These are phyloP conservation scores for Trametes versicolor DNA, from an alignment of 1,284 basidiomycete species.

Conservation along the genomic window DNA sequence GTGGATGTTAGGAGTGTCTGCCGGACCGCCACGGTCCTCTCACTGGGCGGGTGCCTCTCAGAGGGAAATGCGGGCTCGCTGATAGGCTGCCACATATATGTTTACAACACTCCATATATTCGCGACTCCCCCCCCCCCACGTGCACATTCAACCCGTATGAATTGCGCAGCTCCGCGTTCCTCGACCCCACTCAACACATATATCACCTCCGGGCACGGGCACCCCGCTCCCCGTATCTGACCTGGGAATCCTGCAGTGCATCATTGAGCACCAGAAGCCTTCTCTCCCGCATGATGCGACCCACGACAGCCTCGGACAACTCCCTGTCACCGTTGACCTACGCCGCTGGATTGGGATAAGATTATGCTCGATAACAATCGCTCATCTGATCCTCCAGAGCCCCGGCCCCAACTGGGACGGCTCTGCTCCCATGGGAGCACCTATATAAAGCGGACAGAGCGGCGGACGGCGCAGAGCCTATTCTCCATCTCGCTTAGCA, in stretches of 20 bases:
- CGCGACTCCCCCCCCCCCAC: neutral
- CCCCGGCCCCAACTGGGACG: constrained; percentile 18
- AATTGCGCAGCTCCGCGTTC: neutral
- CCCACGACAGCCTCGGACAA: neutral
- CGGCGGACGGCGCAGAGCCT: neutral
- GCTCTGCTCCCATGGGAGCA: constrained; percentile 20
- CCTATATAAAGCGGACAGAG: constrained; percentile 20
- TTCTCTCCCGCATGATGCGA: neutral
- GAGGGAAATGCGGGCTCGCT: neutral
- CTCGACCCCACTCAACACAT: neutral
- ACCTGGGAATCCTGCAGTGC: neutral
- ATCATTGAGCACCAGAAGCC: neutral
- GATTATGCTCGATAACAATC: constrained; percentile 34
- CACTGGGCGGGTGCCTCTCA: too few relatives aligned
- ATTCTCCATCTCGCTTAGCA: constrained; percentile 16
- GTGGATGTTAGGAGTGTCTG: too few relatives aligned
- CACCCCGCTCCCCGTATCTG: neutral
- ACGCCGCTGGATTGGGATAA: constrained; percentile 22
- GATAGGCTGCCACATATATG: neutral
- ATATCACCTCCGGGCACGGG: too few relatives aligned
- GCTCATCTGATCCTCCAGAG: constrained; percentile 24
- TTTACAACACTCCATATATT: neutral
- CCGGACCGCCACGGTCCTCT: too few relatives aligned
- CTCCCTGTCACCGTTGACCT: neutral
- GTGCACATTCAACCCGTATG: neutral